These are phyloP conservation scores for Cyberlindnera euphorbiiphila DNA, from an alignment of 805 yeast species.

Conservation along the genomic window DNA sequence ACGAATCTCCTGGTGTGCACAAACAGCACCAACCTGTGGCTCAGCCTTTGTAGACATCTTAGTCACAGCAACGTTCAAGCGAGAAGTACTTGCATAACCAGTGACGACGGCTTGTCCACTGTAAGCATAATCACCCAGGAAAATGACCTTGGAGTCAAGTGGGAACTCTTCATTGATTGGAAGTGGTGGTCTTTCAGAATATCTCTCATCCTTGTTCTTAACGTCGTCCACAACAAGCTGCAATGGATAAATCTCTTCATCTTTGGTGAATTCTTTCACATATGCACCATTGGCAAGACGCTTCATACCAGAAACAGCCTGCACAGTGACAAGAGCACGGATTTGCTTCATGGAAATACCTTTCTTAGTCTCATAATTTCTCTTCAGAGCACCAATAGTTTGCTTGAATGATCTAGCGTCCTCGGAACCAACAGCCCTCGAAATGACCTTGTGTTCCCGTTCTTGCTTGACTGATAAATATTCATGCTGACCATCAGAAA, in stretches of 20 bases:
- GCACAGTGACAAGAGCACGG: slow-evolving; percentile 62
- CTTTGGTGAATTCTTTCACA: slow-evolving; percentile 61
- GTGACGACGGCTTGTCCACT: slow-evolving; percentile 73
- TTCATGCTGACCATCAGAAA: slow-evolving; percentile 50
- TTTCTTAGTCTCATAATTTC: slow-evolving; percentile 43
- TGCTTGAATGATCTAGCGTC: slow-evolving; percentile 45
- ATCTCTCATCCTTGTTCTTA: slow-evolving; percentile 69
- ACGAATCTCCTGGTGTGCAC: slow-evolving; percentile 54
- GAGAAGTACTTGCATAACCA: slow-evolving; percentile 48
- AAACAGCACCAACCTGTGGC: slow-evolving; percentile 59
- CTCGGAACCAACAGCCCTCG: slow-evolving; percentile 42
- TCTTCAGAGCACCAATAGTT: slow-evolving; percentile 36
- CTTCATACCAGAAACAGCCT: slow-evolving; percentile 71
- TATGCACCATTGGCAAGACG: slow-evolving; percentile 71
- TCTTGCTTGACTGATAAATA: slow-evolving; percentile 35
- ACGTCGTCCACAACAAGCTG: slow-evolving; percentile 78
- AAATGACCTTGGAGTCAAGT: slow-evolving; percentile 61
- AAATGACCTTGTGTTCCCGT: slow-evolving; percentile 31
- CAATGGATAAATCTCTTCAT: slow-evolving; percentile 61
- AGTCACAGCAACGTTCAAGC: slow-evolving; percentile 51
- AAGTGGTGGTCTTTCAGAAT: slow-evolving; percentile 62
- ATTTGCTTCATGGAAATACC: slow-evolving; percentile 60
- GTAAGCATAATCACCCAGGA: slow-evolving; percentile 82
- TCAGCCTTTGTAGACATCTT: slow-evolving; percentile 46
- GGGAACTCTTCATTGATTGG: slow-evolving; percentile 87